Base-by-base conservation (phyloP, 495 filamentous ascomycete genomes). In the Aspergillus sparsus region DNA sequence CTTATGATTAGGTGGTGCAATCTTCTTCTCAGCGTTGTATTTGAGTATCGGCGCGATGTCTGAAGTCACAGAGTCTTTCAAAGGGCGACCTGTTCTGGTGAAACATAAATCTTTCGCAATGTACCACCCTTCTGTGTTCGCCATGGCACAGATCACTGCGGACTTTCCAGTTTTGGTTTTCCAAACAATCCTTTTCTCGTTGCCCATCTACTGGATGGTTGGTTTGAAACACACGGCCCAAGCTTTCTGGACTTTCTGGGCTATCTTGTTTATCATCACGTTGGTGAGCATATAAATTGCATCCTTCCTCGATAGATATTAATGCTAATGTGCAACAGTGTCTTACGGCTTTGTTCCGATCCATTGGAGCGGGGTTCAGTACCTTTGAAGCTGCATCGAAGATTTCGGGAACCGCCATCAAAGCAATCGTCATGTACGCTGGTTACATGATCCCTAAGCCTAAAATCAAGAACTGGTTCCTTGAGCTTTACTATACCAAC, bases 71-170 rank as follows among this genome's bases (percentile, higher is more conserved):
- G 80, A 87, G 35, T 87, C 88, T 0, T 91, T 91, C 67, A 75
- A 79, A 16, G 82, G 84, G 0, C 82, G 88, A 15, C 88, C 86
- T 2, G 86, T 94, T 35, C 70, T 93, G 16, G 79, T 89, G 53
- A 91, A 92, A 60, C 90, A 94, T 70, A 88, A 89, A 66, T 77
- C 78, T 18, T 92, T 91, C 68, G 85, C 87, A 18, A 88, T 89
- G 68, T 91, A 89, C 71, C 83, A 88, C 12, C 90, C 90, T 4
- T 81, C 86, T 6, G 89, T 90, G 6, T 88, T 86, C 46, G 86
- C 83, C 31, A 77, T 93, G 41, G 89, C 88, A 0, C 82, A 89
- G 53, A 87, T 88, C 3, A 71, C 88, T 13, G 81, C 86, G 7
- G 90, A 93, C 65, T 72, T 90, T 10, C 89, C 89, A 1, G 73